phyloP scores from a whole-genome alignment of 495 filamentous ascomycete genomes.

The Tuber melanosporum region DNA sequence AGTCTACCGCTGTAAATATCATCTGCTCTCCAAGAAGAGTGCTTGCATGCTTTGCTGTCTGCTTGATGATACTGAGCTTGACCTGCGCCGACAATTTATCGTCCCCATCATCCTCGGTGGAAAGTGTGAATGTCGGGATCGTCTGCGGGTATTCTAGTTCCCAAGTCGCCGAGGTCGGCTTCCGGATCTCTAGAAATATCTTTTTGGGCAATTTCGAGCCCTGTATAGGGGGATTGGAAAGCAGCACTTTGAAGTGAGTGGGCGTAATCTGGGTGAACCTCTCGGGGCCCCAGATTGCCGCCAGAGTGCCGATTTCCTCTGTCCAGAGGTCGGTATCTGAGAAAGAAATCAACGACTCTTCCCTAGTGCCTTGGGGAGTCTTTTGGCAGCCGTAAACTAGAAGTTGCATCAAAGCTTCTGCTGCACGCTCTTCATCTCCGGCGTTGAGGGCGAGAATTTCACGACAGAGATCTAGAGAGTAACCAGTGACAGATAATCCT shows the following conservation, averaged over 20 bases:
- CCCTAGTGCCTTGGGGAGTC: slow-evolving; percentile 4
- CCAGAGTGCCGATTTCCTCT: slow-evolving; percentile 72
- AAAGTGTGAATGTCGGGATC: slow-evolving; percentile 59
- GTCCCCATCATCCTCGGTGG: slow-evolving; percentile 51
- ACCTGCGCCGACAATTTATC: slow-evolving; percentile 76
- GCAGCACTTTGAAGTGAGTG: slow-evolving; percentile 14
- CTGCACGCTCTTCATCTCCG: slow-evolving; percentile 71
- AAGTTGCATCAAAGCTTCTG: slow-evolving; percentile 66
- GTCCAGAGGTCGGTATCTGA: slow-evolving; percentile 55
- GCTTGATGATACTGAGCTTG: slow-evolving; percentile 77
- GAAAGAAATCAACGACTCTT: slow-evolving; percentile 36
- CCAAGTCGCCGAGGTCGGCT: slow-evolving; percentile 20
- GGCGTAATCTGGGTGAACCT: slow-evolving; percentile 22
- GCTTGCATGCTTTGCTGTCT: slow-evolving; percentile 62
- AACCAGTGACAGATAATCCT: slow-evolving; percentile 66
- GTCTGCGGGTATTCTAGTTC: slow-evolving; percentile 62
- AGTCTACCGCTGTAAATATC: slow-evolving; percentile 83
- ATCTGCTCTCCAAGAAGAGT: slow-evolving; percentile 73
- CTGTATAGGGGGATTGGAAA: slow-evolving; percentile 11
- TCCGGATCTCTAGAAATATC: slow-evolving; percentile 25
- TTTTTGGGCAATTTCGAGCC: slow-evolving; percentile 15
- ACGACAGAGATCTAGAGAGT: slow-evolving; percentile 73
- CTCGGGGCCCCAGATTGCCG: slow-evolving; percentile 63
- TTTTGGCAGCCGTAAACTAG: slow-evolving; percentile 46
- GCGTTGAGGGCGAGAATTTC: slow-evolving; percentile 60